Evolutionary conservation across 2,329 filamentous ascomycete genomes (phyloP).

Genomic region (Alternaria sp.): DNA sequence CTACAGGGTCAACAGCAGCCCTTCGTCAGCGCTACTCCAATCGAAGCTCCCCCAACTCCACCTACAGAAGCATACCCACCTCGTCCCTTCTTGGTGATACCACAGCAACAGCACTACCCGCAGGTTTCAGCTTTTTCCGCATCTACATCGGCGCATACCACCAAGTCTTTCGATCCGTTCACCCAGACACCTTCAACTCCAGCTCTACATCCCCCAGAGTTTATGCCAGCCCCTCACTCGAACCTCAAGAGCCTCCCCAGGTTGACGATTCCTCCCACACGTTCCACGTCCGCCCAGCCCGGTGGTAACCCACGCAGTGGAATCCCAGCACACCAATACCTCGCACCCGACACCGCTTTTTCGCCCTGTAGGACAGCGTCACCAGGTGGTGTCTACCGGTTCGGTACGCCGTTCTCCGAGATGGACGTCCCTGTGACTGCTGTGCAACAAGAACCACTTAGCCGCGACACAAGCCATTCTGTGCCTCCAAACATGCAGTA

Average conservation of each 20-base stretch:
- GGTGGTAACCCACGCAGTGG: constrained; percentile 37
- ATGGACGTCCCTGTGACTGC: constrained; percentile 86
- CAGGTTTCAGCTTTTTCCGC: constrained; percentile 47
- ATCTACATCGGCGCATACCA: constrained; percentile 47
- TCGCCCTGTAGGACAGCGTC: constrained; percentile 60
- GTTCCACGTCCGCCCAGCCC: constrained; percentile 49
- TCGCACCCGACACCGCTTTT: constrained; percentile 52
- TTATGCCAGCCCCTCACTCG: constrained; percentile 57
- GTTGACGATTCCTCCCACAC: constrained; percentile 62
- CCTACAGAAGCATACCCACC: constrained; percentile 53
- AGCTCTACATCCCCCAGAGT: constrained; percentile 51
- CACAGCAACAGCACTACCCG: constrained; percentile 39
- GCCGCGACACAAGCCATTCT: constrained; percentile 84
- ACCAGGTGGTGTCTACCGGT: constrained; percentile 72
- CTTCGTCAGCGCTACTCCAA: constrained; percentile 73
- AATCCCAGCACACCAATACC: constrained; percentile 35
- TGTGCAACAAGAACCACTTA: constrained; percentile 73
- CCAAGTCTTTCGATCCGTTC: constrained; percentile 42
- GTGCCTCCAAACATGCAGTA: constrained; percentile 95
- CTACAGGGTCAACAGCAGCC: constrained; percentile 75
- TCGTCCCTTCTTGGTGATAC: constrained; percentile 43
- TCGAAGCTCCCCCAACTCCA: constrained; percentile 55
- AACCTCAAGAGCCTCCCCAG: constrained; percentile 65
- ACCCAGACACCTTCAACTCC: constrained; percentile 28
- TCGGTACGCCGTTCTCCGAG: constrained; percentile 88